Evolutionary conservation across 306 rosid genomes (phyloP), one percentile per base, ranked within the genome.

Genomic region (Vigna reflexopilosa): DNA sequence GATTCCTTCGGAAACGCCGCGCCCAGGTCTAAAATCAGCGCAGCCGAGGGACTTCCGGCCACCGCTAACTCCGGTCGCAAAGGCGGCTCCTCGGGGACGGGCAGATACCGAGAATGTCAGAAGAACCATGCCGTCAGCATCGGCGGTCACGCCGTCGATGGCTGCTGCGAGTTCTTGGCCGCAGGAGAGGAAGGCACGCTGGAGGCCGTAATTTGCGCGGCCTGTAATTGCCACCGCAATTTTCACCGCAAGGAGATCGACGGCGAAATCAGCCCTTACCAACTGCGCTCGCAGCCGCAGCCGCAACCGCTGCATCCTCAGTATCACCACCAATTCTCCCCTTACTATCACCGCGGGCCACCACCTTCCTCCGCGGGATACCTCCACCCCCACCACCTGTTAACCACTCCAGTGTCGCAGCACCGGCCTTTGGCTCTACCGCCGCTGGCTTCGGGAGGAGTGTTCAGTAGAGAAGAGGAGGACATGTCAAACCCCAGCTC

Each of bases 211-310:
- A 89, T 86, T 76, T 94, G 98, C 77, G 98, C 98, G 50, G 97
- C 98, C 47, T 94, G 98, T 55, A 86, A 82, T 87, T 94, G 98
- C 72, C 98, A 94, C 89, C 95, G 98, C 42, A 94, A 92, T 56
- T 94, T 94, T 70, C 98, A 94, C 89, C 95, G 98, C n/a, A 90
- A 88, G 50, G 97, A 94, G 86, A 84, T 85, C 32, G 85, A 83
- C 71, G 88, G 88, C 4, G 85, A 86, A 19, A 64, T 49, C 4
- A 52, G 42, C 75, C 83, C 2, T 75, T 58, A 54, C 16, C 86
- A 20, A 65, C 26, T 84, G 12, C 12, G 77, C 5, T 55, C 19
- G 13, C 50, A 40, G 0, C 84, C 76, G 6, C 50, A 40, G 0
- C 84, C 76, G 4, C 75, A 70, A 9, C 85, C 70, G 4, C 85